These are phyloP conservation scores for Vitis amurensis DNA, from an alignment of 164 flowering plant genomes.

Conservation along the genomic window DNA sequence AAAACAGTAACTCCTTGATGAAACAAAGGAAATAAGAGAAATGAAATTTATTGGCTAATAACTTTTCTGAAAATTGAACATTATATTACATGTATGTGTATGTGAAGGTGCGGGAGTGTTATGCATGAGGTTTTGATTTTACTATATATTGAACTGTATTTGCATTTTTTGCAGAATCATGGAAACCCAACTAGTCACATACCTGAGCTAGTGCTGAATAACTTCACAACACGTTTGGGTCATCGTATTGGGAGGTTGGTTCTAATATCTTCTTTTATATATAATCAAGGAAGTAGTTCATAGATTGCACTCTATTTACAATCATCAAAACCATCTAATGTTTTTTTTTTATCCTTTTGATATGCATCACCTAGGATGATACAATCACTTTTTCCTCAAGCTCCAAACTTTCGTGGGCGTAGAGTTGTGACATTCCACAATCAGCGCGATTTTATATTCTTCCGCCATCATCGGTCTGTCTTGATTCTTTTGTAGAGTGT, in stretches of 20 bases:
- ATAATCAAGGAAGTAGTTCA: background rate
- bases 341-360: conserved; percentile 6
- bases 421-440: conserved; percentile 95
- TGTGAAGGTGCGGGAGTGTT: too few species aligned
- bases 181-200: conserved; percentile 88
- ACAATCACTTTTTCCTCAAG: conserved; percentile 87
- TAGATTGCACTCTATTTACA: background rate
- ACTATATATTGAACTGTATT: background rate
- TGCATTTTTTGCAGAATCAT: conserved; percentile 62
- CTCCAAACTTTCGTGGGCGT: conserved; percentile 82
- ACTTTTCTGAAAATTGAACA: too few species aligned
- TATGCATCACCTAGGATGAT: conserved; percentile 49
- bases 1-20: too few species aligned
- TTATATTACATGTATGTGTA: too few species aligned
- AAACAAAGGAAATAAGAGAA: too few species aligned
- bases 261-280: conserved; percentile 4
- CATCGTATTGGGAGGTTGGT: conserved; percentile 85
- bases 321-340: background rate
- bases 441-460: conserved; percentile 91
- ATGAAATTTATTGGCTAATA: too few species aligned
- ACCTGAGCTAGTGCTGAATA: conserved; percentile 81
- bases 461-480: conserved; percentile 88
- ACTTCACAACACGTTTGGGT: conserved; percentile 92
- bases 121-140: too few species aligned
- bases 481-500: background rate